These are phyloP conservation scores for Chloropicon primus DNA, from an alignment of 139 green algal species.

Conservation along the genomic window DNA sequence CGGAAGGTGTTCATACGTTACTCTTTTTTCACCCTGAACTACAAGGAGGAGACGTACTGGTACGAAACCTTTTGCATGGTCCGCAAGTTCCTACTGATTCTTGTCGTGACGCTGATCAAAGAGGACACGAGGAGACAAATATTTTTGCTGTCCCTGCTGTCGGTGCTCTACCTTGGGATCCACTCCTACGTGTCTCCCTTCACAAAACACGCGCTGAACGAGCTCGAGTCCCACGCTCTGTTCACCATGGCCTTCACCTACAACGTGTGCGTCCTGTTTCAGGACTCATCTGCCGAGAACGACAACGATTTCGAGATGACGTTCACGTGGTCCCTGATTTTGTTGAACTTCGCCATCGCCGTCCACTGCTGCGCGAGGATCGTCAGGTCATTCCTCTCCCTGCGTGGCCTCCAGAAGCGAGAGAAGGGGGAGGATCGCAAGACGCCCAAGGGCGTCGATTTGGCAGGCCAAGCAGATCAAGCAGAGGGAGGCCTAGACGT, in stretches of 20 bases:
- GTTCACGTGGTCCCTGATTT: background rate
- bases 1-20: background rate
- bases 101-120: background rate
- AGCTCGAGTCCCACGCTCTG: background rate
- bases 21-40: background rate
- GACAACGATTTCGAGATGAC: background rate
- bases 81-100: background rate
- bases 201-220: background rate
- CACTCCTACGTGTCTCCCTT: background rate
- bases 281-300: background rate
- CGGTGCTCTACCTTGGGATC: background rate
- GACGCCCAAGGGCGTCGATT: background rate
- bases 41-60: background rate
- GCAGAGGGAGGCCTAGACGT: no score
- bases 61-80: background rate
- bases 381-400: background rate
- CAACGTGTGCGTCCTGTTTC: background rate
- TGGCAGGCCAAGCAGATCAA: background rate
- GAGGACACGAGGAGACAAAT: background rate
- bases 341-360: background rate
- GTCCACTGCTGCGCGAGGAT: background rate
- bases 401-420: background rate
- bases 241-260: background rate
- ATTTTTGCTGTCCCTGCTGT: background rate
- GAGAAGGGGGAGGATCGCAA: background rate